These are phyloP conservation scores for Teunomyces atbi DNA, from an alignment of 805 yeast species.

Conservation along the genomic window DNA sequence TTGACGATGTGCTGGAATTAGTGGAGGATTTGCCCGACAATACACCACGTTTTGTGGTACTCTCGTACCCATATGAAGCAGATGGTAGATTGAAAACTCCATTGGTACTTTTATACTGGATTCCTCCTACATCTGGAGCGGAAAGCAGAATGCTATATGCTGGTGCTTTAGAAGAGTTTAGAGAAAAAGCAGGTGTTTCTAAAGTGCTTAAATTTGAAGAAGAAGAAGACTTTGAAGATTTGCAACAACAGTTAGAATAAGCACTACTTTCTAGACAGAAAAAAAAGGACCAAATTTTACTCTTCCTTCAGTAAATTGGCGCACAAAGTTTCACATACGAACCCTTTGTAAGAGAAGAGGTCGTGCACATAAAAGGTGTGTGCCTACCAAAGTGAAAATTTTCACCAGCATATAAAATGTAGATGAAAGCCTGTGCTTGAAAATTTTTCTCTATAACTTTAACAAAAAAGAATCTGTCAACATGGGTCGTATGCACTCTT, in stretches of 20 bases:
- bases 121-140: slow-evolving; percentile 83
- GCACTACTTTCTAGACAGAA: background rate
- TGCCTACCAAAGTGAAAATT: slow-evolving; percentile 16
- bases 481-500: slow-evolving; percentile 99
- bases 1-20: slow-evolving; percentile 57
- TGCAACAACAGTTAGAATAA: slow-evolving; percentile 35
- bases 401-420: slow-evolving; percentile 12
- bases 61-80: slow-evolving; percentile 71
- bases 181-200: slow-evolving; percentile 77
- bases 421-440: slow-evolving; percentile 10
- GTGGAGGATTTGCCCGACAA: slow-evolving; percentile 79
- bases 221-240: slow-evolving; percentile 66
- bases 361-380: slow-evolving; percentile 7
- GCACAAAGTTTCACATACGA: background rate
- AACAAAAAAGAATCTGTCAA: slow-evolving; percentile 49
- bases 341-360: background rate
- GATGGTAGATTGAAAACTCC: slow-evolving; percentile 80
- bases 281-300: background rate
- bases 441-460: slow-evolving; percentile 8
- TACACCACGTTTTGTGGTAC: slow-evolving; percentile 69
- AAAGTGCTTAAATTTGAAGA: slow-evolving; percentile 61
- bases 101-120: slow-evolving; percentile 78
- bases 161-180: slow-evolving; percentile 78
- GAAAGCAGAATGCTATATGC: slow-evolving; percentile 86
- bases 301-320: background rate